Conservation (phyloP, 192 early-diverging fungal species). For the Phlyctochytrium arcticum region DNA sequence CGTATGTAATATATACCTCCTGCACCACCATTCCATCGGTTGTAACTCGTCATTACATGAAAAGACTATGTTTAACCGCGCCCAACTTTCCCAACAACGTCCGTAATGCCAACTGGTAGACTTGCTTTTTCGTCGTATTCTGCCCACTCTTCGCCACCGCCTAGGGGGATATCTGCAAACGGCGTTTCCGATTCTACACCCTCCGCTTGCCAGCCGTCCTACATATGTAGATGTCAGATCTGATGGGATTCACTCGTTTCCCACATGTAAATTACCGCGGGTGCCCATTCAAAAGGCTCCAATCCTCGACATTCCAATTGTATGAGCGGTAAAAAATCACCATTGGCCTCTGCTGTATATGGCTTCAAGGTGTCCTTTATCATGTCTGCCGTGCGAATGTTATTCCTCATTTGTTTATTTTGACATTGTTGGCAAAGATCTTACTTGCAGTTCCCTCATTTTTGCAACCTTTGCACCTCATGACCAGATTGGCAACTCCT, state of each 20-base stretch:
- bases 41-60: no score
- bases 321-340: constrained; percentile 57
- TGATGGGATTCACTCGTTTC: constrained; percentile 39
- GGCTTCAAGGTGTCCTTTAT: constrained; percentile 35
- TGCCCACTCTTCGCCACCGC: constrained; percentile 75
- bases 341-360: constrained; percentile 56
- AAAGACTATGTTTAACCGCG: no score
- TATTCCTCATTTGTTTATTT: no score
- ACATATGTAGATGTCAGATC: not conserved
- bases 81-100: constrained; percentile 29
- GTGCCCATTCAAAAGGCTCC: constrained; percentile 75
- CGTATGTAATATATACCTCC: no score
- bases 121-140: constrained; percentile 84
- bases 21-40: no score
- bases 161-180: constrained; percentile 79
- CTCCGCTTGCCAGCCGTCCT: constrained; percentile 47
- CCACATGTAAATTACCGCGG: constrained; percentile 36
- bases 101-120: constrained; percentile 62
- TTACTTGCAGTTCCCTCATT: constrained; percentile 28
- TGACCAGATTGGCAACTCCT: constrained; percentile 80
- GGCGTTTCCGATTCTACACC: constrained; percentile 63
- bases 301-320: constrained; percentile 78
- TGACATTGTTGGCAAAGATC: not conserved
- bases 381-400: constrained; percentile 10
- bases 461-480: constrained; percentile 71